Conservation (phyloP, 78 protist genomes). For the Pigoraptor vietnamica region DNA sequence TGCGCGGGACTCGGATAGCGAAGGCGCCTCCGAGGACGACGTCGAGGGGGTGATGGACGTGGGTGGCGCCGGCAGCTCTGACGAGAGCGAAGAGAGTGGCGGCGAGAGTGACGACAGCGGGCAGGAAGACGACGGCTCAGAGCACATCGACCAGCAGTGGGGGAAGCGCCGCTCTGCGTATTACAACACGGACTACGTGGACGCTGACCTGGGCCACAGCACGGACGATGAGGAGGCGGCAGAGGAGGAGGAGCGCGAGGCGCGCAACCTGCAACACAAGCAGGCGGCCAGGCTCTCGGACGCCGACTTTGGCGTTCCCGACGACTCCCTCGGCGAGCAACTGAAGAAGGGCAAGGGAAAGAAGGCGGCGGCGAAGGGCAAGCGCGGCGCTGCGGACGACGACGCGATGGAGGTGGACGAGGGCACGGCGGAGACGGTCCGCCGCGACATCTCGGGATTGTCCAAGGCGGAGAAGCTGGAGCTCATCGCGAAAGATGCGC, state of each 20-base stretch:
- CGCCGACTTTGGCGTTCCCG: conserved; percentile 18
- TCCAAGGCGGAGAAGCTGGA: neutral
- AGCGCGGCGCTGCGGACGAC: neutral
- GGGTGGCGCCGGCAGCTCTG: neutral
- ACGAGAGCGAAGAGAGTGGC: neutral
- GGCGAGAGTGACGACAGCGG: neutral
- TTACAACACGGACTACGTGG: conserved; percentile 20
- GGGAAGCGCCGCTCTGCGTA: neutral
- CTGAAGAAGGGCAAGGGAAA: neutral
- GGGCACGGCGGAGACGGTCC: neutral
- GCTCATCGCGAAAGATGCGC: neutral
- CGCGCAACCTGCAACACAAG: conserved; percentile 2
- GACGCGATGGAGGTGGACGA: neutral
- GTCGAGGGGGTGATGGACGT: neutral
- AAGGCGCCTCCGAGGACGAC: neutral
- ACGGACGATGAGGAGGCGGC: neutral
- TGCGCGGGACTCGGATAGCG: neutral
- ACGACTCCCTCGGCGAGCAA: neutral
- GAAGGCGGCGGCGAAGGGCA: neutral
- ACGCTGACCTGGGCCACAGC: neutral
- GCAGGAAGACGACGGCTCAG: neutral
- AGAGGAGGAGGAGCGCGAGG: conserved; percentile 26
- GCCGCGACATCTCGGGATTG: neutral
- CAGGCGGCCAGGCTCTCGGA: neutral
- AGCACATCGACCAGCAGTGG: neutral